Percentiles rank a stretch among this genome's conserved stretches.
phyloP scores from a whole-genome alignment of 2,329 filamentous ascomycete species.

The Zymoseptoria brevis region DNA sequence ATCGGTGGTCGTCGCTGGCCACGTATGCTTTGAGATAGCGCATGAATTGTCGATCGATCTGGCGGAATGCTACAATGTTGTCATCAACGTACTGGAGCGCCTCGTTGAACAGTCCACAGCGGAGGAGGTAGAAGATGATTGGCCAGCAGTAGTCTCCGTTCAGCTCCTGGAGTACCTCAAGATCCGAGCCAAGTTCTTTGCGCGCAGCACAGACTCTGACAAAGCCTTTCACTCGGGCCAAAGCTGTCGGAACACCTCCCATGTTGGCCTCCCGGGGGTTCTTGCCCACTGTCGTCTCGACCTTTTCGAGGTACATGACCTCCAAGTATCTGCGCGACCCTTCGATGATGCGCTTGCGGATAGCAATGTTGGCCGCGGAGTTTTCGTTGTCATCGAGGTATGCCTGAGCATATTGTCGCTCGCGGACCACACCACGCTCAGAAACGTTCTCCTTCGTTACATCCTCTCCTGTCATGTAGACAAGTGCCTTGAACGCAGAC shows the following conservation, averaged over 20 bases:
- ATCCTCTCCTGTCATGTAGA: conserved; percentile 69
- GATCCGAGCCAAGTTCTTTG: conserved; percentile 74
- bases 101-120: conserved; percentile 75
- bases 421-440: conserved; percentile 58
- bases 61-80: conserved; percentile 73
- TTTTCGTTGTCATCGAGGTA: conserved; percentile 70
- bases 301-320: conserved; percentile 66
- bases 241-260: conserved; percentile 77
- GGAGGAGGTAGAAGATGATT: conserved; percentile 82
- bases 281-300: conserved; percentile 70
- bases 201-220: conserved; percentile 71
- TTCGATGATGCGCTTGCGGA: conserved; percentile 71
- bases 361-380: conserved; percentile 54
- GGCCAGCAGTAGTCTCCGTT: conserved; percentile 82
- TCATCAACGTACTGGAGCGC: conserved; percentile 78
- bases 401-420: conserved; percentile 66
- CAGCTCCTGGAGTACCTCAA: conserved; percentile 64
- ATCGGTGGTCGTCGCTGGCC: conserved; percentile 63
- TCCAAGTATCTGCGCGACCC: conserved; percentile 77
- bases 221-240: conserved; percentile 88
- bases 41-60: conserved; percentile 82
- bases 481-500: conserved; percentile 74
- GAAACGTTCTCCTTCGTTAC: conserved; percentile 50
- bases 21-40: conserved; percentile 82
- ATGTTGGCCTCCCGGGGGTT: conserved; percentile 83